Percentiles rank a stretch among this genome's conserved stretches.
These are phyloP conservation scores for Reutealis trisperma DNA, from an alignment of 345 rosid species.

Conservation along the genomic window DNA sequence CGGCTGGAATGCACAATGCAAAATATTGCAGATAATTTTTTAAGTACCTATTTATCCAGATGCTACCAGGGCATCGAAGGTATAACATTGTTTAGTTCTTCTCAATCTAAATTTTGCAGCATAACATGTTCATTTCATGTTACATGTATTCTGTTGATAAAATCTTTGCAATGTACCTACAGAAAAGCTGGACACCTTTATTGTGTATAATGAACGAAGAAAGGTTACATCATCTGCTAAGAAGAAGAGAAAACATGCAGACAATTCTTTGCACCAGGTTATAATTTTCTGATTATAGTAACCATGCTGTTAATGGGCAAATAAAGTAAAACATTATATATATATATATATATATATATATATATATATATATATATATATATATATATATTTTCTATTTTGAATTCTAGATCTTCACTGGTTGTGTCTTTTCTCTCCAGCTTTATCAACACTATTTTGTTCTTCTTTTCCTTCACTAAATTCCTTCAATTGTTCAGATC, in stretches of 20 bases:
- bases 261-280: slow-evolving; percentile 83
- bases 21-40: slow-evolving; percentile 87
- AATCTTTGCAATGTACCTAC: slow-evolving; percentile 19
- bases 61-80: slow-evolving; percentile 69
- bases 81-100: slow-evolving; percentile 29
- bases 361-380: no score
- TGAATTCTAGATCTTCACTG: not conserved
- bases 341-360: no score
- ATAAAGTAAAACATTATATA: no score
- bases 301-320: not conserved
- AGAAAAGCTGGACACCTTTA: slow-evolving; percentile 79
- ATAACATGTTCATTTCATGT: slow-evolving; percentile 10
- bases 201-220: slow-evolving; percentile 83
- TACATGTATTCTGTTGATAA: not conserved
- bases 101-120: slow-evolving; percentile 1
- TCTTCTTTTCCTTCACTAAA: not conserved
- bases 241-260: slow-evolving; percentile 70
- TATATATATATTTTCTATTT: no score
- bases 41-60: slow-evolving; percentile 62
- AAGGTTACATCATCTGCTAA: slow-evolving; percentile 93
- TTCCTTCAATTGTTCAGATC: not conserved
- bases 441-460: not conserved
- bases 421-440: not conserved
- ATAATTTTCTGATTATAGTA: slow-evolving; percentile 29
- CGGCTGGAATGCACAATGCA: slow-evolving; percentile 98